Evolutionary conservation across 2,329 filamentous ascomycete species (phyloP), one percentile per base, ranked within the genome.

Genomic region (Exophiala sp.): DNA sequence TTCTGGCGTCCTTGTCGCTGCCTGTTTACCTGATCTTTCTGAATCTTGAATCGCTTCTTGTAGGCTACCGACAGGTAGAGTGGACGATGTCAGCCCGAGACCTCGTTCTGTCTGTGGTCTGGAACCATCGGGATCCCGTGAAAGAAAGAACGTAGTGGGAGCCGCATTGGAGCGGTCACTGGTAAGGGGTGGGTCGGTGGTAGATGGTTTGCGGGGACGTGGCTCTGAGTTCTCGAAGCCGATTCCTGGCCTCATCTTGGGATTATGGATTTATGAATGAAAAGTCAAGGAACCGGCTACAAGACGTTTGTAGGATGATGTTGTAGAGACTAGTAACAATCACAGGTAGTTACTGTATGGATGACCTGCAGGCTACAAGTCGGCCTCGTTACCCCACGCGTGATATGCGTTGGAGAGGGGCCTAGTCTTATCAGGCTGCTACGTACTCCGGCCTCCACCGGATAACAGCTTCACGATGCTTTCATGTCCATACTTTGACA

Each of bases 111-210:
- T 41, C 32, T 36, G 32, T 18, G 44, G 35, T 38, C 16, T 53
- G 14, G 52, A 49, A 24, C 78, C 67, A 48, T 79, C 75, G 54
- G 74, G 71, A 62, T 78, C 79, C 59, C 77, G 80, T 57, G 77
- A 73, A 57, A 86, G 71, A 67, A 85, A 84, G 73, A 84, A 85
- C 47, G 79, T 79, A 47, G 79, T 79, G 39, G 80, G 80, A 56
- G 71, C 71, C 52, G 66, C 63, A 62, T 45, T 54, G 36, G 43
- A 44, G 35, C 57, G 59, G 11, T 59, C 57, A 42, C 52, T 36
- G 8, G 46, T 41, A 34, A 59, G 12, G n/a, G 63, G 66, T 61
- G 67, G 67, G 63, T 74, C 70, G 51, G 65, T 65, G 39, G 47
- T 67, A 53, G 68, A 66, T 58, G 65, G 56, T 60, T 62, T 61